Conservation (phyloP, 1,284 basidiomycete genomes). For the Irpex sp. region DNA sequence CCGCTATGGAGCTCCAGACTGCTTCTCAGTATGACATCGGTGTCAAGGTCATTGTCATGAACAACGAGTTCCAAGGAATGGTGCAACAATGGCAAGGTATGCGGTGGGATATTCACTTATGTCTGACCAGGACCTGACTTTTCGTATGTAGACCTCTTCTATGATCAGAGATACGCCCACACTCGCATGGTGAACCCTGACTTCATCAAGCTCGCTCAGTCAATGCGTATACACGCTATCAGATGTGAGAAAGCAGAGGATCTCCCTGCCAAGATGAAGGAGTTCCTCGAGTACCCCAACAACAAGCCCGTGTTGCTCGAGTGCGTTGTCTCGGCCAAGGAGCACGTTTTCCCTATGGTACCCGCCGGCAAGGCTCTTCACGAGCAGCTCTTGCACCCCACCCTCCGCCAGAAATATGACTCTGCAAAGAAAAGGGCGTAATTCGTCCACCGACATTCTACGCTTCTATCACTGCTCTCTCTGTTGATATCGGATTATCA, state of each 20-base stretch:
- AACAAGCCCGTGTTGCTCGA: constrained; percentile 88
- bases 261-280: constrained; percentile 93
- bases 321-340: constrained; percentile 81
- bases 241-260: constrained; percentile 72
- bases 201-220: constrained; percentile 83
- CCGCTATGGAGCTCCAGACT: constrained; percentile 97
- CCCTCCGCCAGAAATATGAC: constrained; percentile 24
- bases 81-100: constrained; percentile 96
- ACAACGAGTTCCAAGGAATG: constrained; percentile 99
- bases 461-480: not conserved
- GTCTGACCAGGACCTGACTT: not conserved
- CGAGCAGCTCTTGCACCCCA: constrained; percentile 71
- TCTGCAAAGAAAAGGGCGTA: constrained; percentile 18
- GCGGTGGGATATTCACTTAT: constrained; percentile 14
- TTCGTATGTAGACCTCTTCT: constrained; percentile 76
- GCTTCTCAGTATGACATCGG: constrained; percentile 91
- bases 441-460: not conserved
- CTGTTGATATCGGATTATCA: not conserved
- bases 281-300: constrained; percentile 94
- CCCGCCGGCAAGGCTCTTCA: constrained; percentile 90
- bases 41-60: constrained; percentile 87
- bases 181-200: constrained; percentile 94
- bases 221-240: constrained; percentile 92
- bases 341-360: constrained; percentile 96
- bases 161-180: constrained; percentile 92